These are phyloP conservation scores for Coelastrella sp. DNA, from an alignment of 139 green algal species.

Conservation along the genomic window DNA sequence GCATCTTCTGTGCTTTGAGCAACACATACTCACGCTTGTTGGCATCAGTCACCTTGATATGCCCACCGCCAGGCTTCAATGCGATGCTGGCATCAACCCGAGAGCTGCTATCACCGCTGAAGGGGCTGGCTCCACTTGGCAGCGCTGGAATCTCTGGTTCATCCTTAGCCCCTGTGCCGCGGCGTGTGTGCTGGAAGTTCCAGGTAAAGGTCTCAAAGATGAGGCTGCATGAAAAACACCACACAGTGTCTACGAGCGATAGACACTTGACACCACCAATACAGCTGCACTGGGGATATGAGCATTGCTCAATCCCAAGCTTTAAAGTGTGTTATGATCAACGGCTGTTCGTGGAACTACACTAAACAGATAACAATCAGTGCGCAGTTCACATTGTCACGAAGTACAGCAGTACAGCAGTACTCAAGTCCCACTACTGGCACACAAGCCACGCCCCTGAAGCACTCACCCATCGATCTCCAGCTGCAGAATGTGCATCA, in stretches of 20 bases:
- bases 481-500: conserved; percentile 73
- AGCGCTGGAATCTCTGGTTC: conserved; percentile 51
- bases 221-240: conserved; percentile 48
- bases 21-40: conserved; percentile 78
- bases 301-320: too few relatives aligned
- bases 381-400: too few relatives aligned
- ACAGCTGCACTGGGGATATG: too few relatives aligned
- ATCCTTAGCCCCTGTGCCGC: conserved; percentile 34
- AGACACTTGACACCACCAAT: too few relatives aligned
- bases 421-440: too few relatives aligned
- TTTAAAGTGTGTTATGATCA: too few relatives aligned
- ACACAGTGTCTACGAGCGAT: too few relatives aligned
- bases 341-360: too few relatives aligned
- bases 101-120: conserved; percentile 47
- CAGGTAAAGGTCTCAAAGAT: conserved; percentile 75
- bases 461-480: conserved; percentile 64
- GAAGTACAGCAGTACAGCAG: too few relatives aligned
- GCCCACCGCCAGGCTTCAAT: conserved; percentile 67
- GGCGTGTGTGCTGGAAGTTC: conserved; percentile 64
- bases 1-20: conserved; percentile 77
- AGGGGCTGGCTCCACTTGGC: conserved; percentile 45
- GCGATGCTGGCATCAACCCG: conserved; percentile 58
- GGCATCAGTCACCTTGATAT: conserved; percentile 62
- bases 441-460: neutral
- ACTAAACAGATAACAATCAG: too few relatives aligned